phyloP scores from a whole-genome alignment of 2,329 filamentous ascomycete species.

The Botryotinia globosa region DNA sequence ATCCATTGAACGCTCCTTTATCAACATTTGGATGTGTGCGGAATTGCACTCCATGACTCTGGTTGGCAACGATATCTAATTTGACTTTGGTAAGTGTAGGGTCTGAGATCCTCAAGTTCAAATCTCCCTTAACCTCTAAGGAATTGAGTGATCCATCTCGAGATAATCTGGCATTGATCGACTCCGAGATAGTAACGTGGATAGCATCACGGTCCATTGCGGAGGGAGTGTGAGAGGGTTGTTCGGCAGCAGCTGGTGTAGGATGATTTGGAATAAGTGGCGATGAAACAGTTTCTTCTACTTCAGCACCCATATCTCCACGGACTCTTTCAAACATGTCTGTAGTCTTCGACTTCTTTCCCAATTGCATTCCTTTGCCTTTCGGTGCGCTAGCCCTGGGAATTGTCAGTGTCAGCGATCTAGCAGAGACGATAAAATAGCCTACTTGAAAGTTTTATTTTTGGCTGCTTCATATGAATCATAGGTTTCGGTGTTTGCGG shows the following conservation, averaged over 20 bases:
- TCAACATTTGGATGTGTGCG: constrained; percentile 97
- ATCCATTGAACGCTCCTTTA: constrained; percentile 77
- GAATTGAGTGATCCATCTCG: constrained; percentile 84
- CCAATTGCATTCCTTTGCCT: constrained; percentile 98
- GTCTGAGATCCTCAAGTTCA: constrained; percentile 88
- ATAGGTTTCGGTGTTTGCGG: constrained; percentile 75
- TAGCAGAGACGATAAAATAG: constrained; percentile 25
- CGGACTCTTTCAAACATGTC: constrained; percentile 97
- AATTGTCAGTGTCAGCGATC: constrained; percentile 30
- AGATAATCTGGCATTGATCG: constrained; percentile 85
- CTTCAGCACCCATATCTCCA: constrained; percentile 83
- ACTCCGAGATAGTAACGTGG: constrained; percentile 82
- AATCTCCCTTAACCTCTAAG: constrained; percentile 85
- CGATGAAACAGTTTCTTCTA: constrained; percentile 61
- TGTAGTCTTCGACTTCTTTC: constrained; percentile 97
- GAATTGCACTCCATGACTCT: constrained; percentile 84
- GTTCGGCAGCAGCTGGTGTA: constrained; percentile 51
- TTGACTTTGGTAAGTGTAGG: constrained; percentile 88
- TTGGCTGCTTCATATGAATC: constrained; percentile 96
- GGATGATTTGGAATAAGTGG: constrained; percentile 62
- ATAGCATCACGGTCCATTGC: constrained; percentile 79
- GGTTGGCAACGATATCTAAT: constrained; percentile 71
- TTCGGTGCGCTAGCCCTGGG: constrained; percentile 63
- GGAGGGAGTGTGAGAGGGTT: constrained; percentile 54
- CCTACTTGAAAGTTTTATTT: constrained; percentile 85